Percentiles rank a stretch among this genome's conserved stretches.
Conservation (phyloP, 441 rosid species). For the Eutrema salsugineum region DNA sequence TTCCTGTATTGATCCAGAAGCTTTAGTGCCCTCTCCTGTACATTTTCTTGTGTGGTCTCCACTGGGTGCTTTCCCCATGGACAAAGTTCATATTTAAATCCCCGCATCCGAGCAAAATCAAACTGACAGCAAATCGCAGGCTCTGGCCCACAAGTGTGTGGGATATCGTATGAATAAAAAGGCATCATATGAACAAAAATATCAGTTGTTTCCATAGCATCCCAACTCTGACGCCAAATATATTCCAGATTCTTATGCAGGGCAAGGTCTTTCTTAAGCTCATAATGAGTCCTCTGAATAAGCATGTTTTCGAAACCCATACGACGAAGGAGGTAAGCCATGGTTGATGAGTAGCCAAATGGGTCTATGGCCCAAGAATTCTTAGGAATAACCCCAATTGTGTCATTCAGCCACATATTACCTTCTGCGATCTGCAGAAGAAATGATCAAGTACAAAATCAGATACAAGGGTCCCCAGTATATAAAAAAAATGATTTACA, state of each 20-base stretch:
- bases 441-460: neutral
- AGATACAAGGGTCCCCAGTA: neutral
- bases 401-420: slow-evolving; percentile 92
- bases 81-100: slow-evolving; percentile 66
- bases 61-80: slow-evolving; percentile 84
- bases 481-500: neutral
- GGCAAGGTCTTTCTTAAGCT: slow-evolving; percentile 97
- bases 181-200: slow-evolving; percentile 99
- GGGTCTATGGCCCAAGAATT: slow-evolving; percentile 99
- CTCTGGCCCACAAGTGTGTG: slow-evolving; percentile 99
- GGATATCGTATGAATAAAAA: slow-evolving; percentile 91
- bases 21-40: slow-evolving; percentile 76
- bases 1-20: slow-evolving; percentile 91
- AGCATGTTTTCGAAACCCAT: slow-evolving; percentile 99
- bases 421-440: slow-evolving; percentile 82
- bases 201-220: slow-evolving; percentile 85
- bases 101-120: slow-evolving; percentile 78
- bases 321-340: slow-evolving; percentile 95
- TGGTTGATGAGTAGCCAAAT: slow-evolving; percentile 97
- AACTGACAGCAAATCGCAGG: slow-evolving; percentile 98
- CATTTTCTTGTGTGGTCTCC: slow-evolving; percentile 75
- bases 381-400: slow-evolving; percentile 84
- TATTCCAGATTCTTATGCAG: slow-evolving; percentile 85
- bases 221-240: slow-evolving; percentile 98
- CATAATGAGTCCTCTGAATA: slow-evolving; percentile 96